Conservation (phyloP, 2,329 filamentous ascomycete species). For the Curvularia sp. region DNA sequence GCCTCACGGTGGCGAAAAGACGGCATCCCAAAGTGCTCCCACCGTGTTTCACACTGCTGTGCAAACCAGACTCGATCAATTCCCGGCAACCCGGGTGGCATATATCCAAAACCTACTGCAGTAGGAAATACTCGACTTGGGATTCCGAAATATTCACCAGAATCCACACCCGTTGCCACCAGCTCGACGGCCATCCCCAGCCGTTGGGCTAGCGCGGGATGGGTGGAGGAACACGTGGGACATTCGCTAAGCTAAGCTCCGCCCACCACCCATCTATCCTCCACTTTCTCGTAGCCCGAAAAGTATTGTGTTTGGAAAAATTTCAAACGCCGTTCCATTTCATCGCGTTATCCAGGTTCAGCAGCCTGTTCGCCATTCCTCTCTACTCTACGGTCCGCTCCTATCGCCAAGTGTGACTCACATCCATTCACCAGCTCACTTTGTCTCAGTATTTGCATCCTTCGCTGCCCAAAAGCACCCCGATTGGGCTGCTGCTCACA, state of each 20-base stretch:
- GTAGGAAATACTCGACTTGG: background rate
- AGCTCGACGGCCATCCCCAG: background rate
- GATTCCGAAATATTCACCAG: background rate
- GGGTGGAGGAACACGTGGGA: slow-evolving; percentile 34
- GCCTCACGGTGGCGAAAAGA: background rate
- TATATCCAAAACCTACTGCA: background rate
- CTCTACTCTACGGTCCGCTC: slow-evolving; percentile 19
- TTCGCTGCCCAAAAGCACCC: slow-evolving; percentile 35
- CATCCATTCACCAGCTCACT: slow-evolving; percentile 16
- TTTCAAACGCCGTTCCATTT: slow-evolving; percentile 3
- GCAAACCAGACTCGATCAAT: background rate
- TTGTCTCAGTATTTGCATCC: slow-evolving; percentile 13
- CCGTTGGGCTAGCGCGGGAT: slow-evolving; percentile 24
- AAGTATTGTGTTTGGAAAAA: slow-evolving; percentile 6
- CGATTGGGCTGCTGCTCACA: slow-evolving; percentile 35
- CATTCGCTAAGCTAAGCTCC: slow-evolving; percentile 22
- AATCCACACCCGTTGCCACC: slow-evolving; percentile 9
- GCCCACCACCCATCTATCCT: slow-evolving; percentile 14
- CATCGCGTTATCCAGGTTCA: slow-evolving; percentile 20
- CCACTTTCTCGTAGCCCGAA: slow-evolving; percentile 1
- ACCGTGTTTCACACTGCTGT: background rate
- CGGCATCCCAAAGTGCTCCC: background rate
- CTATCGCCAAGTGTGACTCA: slow-evolving; percentile 31
- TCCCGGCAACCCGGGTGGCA: background rate
- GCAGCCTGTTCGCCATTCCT: slow-evolving; percentile 11